Base-by-base conservation (phyloP, 306 rosid species). In the Rosa persica region DNA sequence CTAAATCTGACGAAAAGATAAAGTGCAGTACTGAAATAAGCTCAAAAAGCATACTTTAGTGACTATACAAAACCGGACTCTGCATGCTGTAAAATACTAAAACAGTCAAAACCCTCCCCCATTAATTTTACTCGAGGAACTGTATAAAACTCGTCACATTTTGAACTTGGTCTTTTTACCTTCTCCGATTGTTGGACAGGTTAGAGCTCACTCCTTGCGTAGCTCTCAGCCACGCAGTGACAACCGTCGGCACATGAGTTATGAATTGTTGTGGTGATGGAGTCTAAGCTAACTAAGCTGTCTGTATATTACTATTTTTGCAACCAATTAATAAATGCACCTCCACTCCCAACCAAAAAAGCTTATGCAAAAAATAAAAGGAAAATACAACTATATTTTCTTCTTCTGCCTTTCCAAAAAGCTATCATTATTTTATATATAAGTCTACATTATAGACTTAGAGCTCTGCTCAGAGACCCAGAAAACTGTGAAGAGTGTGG, bases 221-320 rank as follows among this genome's bases (percentile, higher is more conserved):
- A 55, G 61, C 61, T 55, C 60, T 69, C 83, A 62, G 88, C 83
- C 85, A 76, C 79, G 87, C 78, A 81, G 57, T 12, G 81, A 80
- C 70, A 75, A 60, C 40, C 54, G 16, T 60, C 23, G 80, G 84
- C 91, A 78, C 85, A 71, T 87, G 40, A 62, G 20, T 30, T 1
- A 27, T 30, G 20, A 62, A 36, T 6, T 30, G 67, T 87, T 90
- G 67, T 82, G 77, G 77, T 79, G 75, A 79, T 61, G 57, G 73
- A 62, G 78, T 57, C 74, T 71, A 62, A 27, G 40, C 67, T 1
- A 61, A 23, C 38, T 61, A 70, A 82, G 81, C 84, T 66, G 80
- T 66, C 47, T 10, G 76, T 60, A 20, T 27, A 40, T 81, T 27
- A 62, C 13, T 66, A 66, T 66, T 20, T 51, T 40, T 57, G 46